phyloP scores from a whole-genome alignment of 2,329 filamentous ascomycete genomes.

The Botrytis elliptica region DNA sequence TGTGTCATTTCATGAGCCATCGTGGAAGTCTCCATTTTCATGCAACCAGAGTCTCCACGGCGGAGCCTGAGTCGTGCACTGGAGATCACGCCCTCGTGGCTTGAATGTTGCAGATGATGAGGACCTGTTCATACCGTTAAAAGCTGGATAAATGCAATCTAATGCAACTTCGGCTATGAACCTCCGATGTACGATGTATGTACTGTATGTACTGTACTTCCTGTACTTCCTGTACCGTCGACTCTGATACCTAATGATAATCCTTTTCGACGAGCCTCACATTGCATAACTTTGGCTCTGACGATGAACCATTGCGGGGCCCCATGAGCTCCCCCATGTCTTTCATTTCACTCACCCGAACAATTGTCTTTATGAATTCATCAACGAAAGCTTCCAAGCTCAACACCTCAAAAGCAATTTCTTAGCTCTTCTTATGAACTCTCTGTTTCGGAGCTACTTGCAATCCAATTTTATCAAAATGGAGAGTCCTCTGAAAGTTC shows the following conservation, averaged over 20 bases:
- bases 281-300: neutral
- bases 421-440: neutral
- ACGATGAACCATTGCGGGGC: conserved; percentile 9
- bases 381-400: neutral
- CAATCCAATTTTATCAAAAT: neutral
- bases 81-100: conserved; percentile 11
- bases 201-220: no score
- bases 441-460: neutral
- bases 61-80: conserved; percentile 4
- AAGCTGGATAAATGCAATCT: conserved; percentile 5
- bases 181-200: neutral
- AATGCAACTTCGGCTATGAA: conserved; percentile 5
- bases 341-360: neutral
- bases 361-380: neutral
- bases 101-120: neutral
- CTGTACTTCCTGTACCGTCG: neutral
- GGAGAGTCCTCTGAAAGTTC: neutral
- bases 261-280: neutral
- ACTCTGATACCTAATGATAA: neutral
- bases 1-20: neutral
- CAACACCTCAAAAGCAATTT: neutral
- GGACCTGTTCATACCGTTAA: neutral
- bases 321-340: conserved; percentile 13
- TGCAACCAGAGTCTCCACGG: conserved; percentile 7
- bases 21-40: conserved; percentile 12